Conservation (phyloP, 257 asterid species). For the Vinca minor region DNA sequence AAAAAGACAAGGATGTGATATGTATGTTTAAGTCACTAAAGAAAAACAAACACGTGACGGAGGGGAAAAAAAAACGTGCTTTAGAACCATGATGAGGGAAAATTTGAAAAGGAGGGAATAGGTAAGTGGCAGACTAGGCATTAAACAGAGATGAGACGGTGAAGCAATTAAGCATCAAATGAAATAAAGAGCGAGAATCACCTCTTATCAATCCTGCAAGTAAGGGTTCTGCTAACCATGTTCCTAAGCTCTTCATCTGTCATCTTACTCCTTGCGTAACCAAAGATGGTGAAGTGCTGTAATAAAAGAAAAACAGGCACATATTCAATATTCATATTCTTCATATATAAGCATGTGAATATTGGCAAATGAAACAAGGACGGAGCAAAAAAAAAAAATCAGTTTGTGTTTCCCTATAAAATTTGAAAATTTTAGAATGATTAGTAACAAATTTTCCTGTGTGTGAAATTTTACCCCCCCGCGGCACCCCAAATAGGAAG, state of each 20-base stretch:
- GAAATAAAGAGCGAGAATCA: conserved; percentile 14
- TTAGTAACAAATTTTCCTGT: no score
- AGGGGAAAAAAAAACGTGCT: background rate
- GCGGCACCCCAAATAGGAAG: no score
- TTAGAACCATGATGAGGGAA: no score
- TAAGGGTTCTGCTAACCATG: conserved; percentile 90
- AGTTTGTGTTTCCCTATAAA: no score
- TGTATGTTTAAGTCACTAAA: background rate
- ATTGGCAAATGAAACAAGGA: no score
- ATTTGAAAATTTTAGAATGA: no score
- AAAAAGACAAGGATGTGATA: background rate
- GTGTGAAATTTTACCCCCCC: no score
- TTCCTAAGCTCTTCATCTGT: conserved; percentile 77
- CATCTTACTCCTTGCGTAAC: conserved; percentile 98
- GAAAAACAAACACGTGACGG: no score
- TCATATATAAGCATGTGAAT: background rate
- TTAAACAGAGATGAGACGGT: background rate
- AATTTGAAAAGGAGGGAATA: background rate
- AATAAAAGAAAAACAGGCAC: conserved; percentile 11
- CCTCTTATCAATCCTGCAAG: conserved; percentile 96
- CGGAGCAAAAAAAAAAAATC: no score
- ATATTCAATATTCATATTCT: background rate
- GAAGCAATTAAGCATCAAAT: conserved; percentile 3
- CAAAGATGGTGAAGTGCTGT: conserved; percentile 85
- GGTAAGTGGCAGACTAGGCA: background rate